A percentile compares a stretch with the other conserved stretches of the same genome.
phyloP scores from a whole-genome alignment of 306 rosid genomes.

The Herpetospermum pedunculosum region DNA sequence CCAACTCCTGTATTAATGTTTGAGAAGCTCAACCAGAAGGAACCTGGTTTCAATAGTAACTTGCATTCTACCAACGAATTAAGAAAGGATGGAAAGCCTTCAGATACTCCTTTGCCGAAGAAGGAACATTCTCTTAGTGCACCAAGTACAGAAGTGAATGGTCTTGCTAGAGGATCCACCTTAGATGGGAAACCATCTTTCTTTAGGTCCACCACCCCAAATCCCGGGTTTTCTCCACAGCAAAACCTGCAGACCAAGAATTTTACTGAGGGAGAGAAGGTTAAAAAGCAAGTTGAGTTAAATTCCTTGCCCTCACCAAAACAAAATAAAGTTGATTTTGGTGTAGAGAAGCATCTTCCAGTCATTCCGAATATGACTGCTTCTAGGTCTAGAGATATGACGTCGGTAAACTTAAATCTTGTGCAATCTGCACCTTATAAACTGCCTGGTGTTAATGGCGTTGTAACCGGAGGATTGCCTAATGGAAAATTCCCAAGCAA shows the following conservation, averaged over 20 bases:
- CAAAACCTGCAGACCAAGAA: constrained; percentile 35
- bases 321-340: constrained; percentile 39
- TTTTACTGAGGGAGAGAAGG: constrained; percentile 42
- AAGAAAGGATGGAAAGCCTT: constrained; percentile 31
- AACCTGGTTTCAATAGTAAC: constrained; percentile 29
- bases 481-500: constrained; percentile 47
- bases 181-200: constrained; percentile 43
- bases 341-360: constrained; percentile 41
- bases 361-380: constrained; percentile 35
- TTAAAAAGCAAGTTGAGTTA: constrained; percentile 59
- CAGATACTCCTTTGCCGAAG: constrained; percentile 31
- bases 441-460: constrained; percentile 47
- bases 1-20: constrained; percentile 81
- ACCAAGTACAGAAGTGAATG: constrained; percentile 27
- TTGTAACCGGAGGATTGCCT: constrained; percentile 41
- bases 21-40: constrained; percentile 40
- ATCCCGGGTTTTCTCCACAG: constrained; percentile 29
- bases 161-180: constrained; percentile 30
- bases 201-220: constrained; percentile 35
- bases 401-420: constrained; percentile 32
- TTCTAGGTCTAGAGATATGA: constrained; percentile 50
- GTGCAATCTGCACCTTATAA: constrained; percentile 42
- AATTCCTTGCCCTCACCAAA: constrained; percentile 47
- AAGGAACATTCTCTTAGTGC: constrained; percentile 28
- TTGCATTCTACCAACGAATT: constrained; percentile 26